Evolutionary conservation across 345 rosid species (phyloP).

Genomic region (Populus ilicifolia): DNA sequence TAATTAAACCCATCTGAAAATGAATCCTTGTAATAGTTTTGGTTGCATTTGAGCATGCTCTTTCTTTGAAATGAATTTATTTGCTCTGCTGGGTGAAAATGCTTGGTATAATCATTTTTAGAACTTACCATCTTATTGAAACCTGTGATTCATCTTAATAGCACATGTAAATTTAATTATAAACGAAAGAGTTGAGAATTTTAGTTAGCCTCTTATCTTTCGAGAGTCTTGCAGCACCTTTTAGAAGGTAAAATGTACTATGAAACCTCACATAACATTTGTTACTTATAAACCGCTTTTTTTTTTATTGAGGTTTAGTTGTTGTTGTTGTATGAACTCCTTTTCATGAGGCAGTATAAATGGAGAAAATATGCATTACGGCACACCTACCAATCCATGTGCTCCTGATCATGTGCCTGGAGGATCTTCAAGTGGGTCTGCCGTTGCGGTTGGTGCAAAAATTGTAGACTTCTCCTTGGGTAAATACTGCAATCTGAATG

Average conservation of each 20-base stretch:
- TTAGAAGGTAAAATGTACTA: neutral
- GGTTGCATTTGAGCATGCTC: too few relatives aligned
- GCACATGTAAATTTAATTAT: too few relatives aligned
- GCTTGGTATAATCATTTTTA: too few relatives aligned
- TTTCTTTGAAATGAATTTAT: too few relatives aligned
- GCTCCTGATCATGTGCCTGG: constrained; percentile 74
- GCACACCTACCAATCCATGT: constrained; percentile 83
- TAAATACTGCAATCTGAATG: constrained; percentile 21
- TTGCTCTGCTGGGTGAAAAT: too few relatives aligned
- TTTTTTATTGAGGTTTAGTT: too few relatives aligned
- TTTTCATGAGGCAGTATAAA: constrained; percentile 47
- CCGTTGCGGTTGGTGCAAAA: constrained; percentile 83
- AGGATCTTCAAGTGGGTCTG: constrained; percentile 97
- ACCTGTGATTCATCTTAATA: too few relatives aligned
- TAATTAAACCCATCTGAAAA: too few relatives aligned
- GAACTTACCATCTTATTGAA: too few relatives aligned
- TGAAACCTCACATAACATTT: neutral
- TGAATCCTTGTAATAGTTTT: too few relatives aligned
- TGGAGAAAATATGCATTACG: constrained; percentile 83
- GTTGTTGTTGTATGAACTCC: too few relatives aligned
- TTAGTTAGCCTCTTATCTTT: neutral
- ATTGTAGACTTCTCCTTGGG: constrained; percentile 88
- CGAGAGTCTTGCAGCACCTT: too few relatives aligned
- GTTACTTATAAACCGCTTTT: neutral
- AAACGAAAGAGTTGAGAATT: neutral